Evolutionary conservation across 305 asterid genomes (phyloP), one percentile per base, ranked within the genome.

Genomic region (Solanum hybrid): DNA sequence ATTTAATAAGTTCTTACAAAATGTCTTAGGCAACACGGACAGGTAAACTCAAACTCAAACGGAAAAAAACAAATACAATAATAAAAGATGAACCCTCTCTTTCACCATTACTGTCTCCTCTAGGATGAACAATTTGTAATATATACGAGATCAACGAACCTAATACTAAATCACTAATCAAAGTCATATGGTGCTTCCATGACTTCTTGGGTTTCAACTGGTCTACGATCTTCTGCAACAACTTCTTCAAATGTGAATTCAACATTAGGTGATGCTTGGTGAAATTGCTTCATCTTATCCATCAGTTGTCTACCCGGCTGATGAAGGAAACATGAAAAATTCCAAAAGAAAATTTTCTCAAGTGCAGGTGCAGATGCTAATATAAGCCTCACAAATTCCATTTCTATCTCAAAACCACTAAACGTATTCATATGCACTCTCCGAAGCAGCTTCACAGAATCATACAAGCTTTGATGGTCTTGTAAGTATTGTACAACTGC

Each of bases 401-500:
- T 33, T 16, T 31, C 82, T 11, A 76, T 76, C 40, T 33, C 82
- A 33, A 14, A 1, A 33, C 82, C 82, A 3, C 3, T 76, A 76
- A 31, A 76, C n/a, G 40, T 28, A n/a, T 89, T 92, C 94, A 94
- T 93, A 57, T 92, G 89, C 26, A 94, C 93, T 2, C 95, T 92
- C 90, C 87, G 92, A 1, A 94, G 96, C 87, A 93, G 93, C 42
- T 92, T 84, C 31, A 94, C n/a, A 4, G 93, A 69, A 69, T 1
- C 75, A 20, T 93, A 95, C 12, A 93, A 92, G 33, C 91, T 92
- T 26, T 90, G 90, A 88, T 93, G 95, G 22, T 94, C 92, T 86
- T 93, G 92, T 40, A 94, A 93, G 64, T 91, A 94, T 51, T 94
- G 95, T 6, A 94, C 93, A 34, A 94, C 95, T 51, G n/a, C 67